A percentile compares a stretch with the other conserved stretches of the same genome.
Evolutionary conservation across 176 grass and related monocot genomes (phyloP).

Genomic region (Paspalum vaginatum): DNA sequence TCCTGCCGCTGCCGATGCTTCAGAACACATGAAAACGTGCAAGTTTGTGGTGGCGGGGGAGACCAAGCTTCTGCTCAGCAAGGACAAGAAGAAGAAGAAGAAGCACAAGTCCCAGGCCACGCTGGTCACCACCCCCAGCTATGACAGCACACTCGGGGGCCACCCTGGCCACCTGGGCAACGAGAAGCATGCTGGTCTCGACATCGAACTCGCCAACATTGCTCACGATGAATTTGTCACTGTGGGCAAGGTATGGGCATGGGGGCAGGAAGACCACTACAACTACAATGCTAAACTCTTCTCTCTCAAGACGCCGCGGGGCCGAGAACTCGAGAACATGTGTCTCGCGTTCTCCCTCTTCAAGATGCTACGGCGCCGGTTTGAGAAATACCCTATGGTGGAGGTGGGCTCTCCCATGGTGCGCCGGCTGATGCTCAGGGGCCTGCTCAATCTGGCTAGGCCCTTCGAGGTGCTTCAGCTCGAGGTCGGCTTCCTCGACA

Average conservation of each 20-base stretch:
- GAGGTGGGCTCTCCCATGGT: not conserved
- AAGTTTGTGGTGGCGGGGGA: constrained; percentile 35
- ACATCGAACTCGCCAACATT: not conserved
- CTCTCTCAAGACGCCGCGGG: not conserved
- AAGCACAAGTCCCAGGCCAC: too few relatives aligned
- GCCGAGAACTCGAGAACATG: not conserved
- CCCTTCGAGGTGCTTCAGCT: constrained; percentile 2
- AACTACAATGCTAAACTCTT: not conserved
- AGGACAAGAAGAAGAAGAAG: not conserved
- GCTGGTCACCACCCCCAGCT: too few relatives aligned
- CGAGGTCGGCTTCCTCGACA: constrained; percentile 20
- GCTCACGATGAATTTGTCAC: not conserved
- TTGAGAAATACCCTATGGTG: constrained; percentile 37
- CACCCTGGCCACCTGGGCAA: too few relatives aligned
- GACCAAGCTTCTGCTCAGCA: not conserved
- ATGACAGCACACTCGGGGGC: too few relatives aligned
- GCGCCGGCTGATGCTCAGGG: not conserved
- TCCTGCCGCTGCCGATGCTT: not conserved
- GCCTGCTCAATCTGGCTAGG: not conserved
- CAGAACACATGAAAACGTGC: not conserved
- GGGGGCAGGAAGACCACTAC: not conserved
- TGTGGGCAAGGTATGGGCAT: not conserved
- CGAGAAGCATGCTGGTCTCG: not conserved
- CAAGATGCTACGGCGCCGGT: constrained; percentile 25
- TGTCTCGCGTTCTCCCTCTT: constrained; percentile 36